Conservation (phyloP, 2,329 filamentous ascomycete species). For the Pseudogymnoascus sp. region DNA sequence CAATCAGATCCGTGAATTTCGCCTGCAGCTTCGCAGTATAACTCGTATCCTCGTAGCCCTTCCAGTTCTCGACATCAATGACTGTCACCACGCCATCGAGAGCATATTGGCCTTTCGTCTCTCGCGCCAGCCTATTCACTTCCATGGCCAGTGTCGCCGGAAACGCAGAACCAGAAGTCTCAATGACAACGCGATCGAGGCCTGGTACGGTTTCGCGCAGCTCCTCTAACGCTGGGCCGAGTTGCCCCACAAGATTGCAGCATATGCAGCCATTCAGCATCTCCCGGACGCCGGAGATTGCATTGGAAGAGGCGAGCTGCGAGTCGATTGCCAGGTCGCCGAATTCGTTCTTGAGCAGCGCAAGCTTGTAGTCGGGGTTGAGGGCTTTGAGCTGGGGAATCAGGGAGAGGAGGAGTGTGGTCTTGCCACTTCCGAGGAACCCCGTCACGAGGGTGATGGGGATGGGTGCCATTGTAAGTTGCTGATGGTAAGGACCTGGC, state of each 20-base stretch:
- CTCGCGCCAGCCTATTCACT: constrained; percentile 53
- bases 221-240: constrained; percentile 70
- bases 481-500: neutral
- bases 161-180: constrained; percentile 65
- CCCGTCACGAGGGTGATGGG: constrained; percentile 93
- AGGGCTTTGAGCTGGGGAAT: constrained; percentile 77
- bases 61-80: constrained; percentile 70
- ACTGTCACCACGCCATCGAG: constrained; percentile 65
- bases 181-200: constrained; percentile 85
- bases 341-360: constrained; percentile 96
- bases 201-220: constrained; percentile 45
- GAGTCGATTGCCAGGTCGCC: constrained; percentile 91
- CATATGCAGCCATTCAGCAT: constrained; percentile 97
- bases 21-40: constrained; percentile 67
- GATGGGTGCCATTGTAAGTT: constrained; percentile 53
- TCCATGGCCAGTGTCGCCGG: constrained; percentile 65
- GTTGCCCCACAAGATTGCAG: constrained; percentile 93
- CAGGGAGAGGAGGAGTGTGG: constrained; percentile 88
- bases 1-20: constrained; percentile 61
- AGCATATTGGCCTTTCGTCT: constrained; percentile 47
- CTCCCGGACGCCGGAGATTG: constrained; percentile 85
- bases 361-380: constrained; percentile 72
- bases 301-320: constrained; percentile 72
- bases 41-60: constrained; percentile 62
- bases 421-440: constrained; percentile 94